phyloP scores from a whole-genome alignment of 2,329 filamentous ascomycete species.

The Neonectria magnoliae region DNA sequence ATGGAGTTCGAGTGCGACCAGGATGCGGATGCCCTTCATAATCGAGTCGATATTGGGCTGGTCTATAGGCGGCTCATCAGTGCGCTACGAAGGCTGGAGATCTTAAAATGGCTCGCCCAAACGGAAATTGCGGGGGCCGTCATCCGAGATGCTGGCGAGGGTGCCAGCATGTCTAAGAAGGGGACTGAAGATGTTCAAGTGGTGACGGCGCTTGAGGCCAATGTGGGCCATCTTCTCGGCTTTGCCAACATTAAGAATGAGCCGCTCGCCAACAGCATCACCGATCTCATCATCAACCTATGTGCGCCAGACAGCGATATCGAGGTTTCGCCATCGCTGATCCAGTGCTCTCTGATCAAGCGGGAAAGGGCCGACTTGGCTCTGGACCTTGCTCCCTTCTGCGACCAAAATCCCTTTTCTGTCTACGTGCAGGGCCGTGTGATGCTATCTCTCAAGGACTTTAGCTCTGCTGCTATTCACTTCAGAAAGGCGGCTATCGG shows the following conservation, averaged over 20 bases:
- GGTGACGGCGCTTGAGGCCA: slow-evolving; percentile 68
- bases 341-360: slow-evolving; percentile 71
- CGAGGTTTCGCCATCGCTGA: slow-evolving; percentile 67
- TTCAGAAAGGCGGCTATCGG: slow-evolving; percentile 87
- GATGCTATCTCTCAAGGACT: slow-evolving; percentile 77
- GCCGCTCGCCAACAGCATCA: slow-evolving; percentile 68
- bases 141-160: slow-evolving; percentile 50
- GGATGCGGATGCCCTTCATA: slow-evolving; percentile 71
- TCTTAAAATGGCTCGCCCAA: slow-evolving; percentile 75
- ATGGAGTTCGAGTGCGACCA: slow-evolving; percentile 85
- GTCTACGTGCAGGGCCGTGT: slow-evolving; percentile 89
- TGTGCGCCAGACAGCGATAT: slow-evolving; percentile 74
- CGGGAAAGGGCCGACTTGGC: slow-evolving; percentile 69
- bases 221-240: slow-evolving; percentile 71
- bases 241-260: slow-evolving; percentile 62
- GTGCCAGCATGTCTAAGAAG: slow-evolving; percentile 51
- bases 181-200: slow-evolving; percentile 57
- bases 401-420: slow-evolving; percentile 68
- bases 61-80: slow-evolving; percentile 76
- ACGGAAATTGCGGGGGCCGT: slow-evolving; percentile 65
- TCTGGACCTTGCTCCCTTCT: slow-evolving; percentile 65
- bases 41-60: slow-evolving; percentile 70
- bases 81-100: slow-evolving; percentile 77
- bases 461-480: slow-evolving; percentile 74
- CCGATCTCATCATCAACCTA: slow-evolving; percentile 72